These are phyloP conservation scores for Inga laurina DNA, from an alignment of 306 rosid species.

Conservation along the genomic window DNA sequence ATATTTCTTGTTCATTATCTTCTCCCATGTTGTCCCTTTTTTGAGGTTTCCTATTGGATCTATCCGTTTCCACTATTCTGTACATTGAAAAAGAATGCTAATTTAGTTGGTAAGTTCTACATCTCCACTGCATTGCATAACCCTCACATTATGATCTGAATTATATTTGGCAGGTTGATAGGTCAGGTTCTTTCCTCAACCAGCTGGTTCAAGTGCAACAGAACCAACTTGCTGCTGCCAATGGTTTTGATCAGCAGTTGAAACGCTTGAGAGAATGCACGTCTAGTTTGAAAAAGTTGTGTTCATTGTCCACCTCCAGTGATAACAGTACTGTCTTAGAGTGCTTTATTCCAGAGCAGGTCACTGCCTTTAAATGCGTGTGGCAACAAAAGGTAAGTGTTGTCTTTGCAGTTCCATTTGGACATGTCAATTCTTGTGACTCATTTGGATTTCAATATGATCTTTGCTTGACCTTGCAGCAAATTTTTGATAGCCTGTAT, in stretches of 20 bases:
- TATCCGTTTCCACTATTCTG: neutral
- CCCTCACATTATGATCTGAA: neutral
- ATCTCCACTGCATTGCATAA: slow-evolving; percentile 4
- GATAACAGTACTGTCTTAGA: slow-evolving; percentile 33
- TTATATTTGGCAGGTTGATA: slow-evolving; percentile 57
- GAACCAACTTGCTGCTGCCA: slow-evolving; percentile 64
- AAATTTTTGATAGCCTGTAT: slow-evolving; percentile 68
- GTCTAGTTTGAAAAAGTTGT: slow-evolving; percentile 58
- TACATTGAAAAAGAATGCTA: neutral
- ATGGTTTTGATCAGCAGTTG: slow-evolving; percentile 63
- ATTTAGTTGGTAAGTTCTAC: neutral
- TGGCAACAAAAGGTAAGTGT: slow-evolving; percentile 84
- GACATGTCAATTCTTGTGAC: slow-evolving; percentile 3
- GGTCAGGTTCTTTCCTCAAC: slow-evolving; percentile 61
- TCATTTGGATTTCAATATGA: slow-evolving; percentile 1
- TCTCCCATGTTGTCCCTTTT: neutral
- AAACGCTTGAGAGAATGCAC: slow-evolving; percentile 53
- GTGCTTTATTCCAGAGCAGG: slow-evolving; percentile 54
- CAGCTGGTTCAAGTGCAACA: slow-evolving; percentile 75
- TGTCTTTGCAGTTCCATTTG: neutral
- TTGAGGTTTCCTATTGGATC: too few species aligned
- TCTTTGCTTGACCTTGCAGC: slow-evolving; percentile 55
- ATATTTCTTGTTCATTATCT: neutral
- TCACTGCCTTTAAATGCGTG: slow-evolving; percentile 61
- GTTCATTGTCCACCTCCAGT: slow-evolving; percentile 41